These are phyloP conservation scores for Dictyostelium capitatum DNA, from an alignment of 78 protist species.

Conservation along the genomic window DNA sequence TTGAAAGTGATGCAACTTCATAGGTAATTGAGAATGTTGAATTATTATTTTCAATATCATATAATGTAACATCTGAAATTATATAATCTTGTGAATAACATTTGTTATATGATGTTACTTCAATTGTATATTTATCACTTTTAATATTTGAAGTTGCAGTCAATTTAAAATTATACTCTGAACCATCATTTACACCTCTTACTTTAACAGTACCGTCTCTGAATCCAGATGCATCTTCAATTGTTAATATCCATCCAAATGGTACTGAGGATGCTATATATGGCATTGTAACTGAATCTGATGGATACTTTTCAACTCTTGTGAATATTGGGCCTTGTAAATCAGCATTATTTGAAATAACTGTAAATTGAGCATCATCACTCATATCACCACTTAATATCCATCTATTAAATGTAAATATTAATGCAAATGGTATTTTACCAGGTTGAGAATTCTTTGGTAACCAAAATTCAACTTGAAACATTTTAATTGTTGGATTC, in stretches of 20 bases:
- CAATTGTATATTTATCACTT: neutral
- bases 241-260: neutral
- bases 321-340: neutral
- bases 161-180: neutral
- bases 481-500: constrained; percentile 11
- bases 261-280: neutral
- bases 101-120: too few species aligned
- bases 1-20: too few species aligned
- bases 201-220: neutral
- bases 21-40: neutral
- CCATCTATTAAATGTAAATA: too few species aligned
- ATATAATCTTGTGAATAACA: neutral
- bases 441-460: neutral
- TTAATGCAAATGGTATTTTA: neutral
- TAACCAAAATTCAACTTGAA: constrained; percentile 6
- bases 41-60: neutral
- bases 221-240: constrained; percentile 5
- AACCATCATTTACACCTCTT: neutral
- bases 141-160: neutral
- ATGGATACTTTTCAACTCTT: neutral
- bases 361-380: too few species aligned
- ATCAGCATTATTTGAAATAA: neutral
- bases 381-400: too few species aligned
- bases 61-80: neutral
- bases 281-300: neutral